A percentile compares a stretch with the other conserved stretches of the same genome.
Conservation (phyloP, 2,329 filamentous ascomycete species). For the Botrytis galanthina region DNA sequence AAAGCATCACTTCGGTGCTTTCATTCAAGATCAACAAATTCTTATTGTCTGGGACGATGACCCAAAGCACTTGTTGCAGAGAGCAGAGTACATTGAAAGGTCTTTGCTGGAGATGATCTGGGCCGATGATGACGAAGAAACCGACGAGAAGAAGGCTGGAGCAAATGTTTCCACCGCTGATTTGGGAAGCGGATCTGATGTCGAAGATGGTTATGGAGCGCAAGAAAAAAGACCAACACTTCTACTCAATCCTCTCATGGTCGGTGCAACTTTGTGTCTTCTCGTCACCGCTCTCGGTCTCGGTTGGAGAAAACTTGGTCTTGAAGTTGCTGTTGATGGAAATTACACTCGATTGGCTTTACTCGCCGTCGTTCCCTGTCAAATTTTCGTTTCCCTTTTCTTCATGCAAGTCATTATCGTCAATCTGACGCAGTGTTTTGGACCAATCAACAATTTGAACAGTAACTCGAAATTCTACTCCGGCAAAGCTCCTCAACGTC, state of each 20-base stretch:
- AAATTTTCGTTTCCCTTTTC: slow-evolving; percentile 52
- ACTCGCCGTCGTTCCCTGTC: slow-evolving; percentile 50
- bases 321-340: slow-evolving; percentile 53
- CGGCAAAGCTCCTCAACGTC: slow-evolving; percentile 40
- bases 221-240: slow-evolving; percentile 46
- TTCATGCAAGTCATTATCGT: slow-evolving; percentile 52
- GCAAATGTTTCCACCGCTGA: slow-evolving; percentile 34
- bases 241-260: slow-evolving; percentile 55
- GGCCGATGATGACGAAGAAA: slow-evolving; percentile 44
- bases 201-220: slow-evolving; percentile 1
- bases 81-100: slow-evolving; percentile 52
- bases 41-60: slow-evolving; percentile 65
- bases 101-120: slow-evolving; percentile 59
- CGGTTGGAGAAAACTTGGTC: slow-evolving; percentile 55
- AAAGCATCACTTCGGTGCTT: slow-evolving; percentile 65
- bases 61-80: slow-evolving; percentile 52
- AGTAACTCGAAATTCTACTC: slow-evolving; percentile 45
- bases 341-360: slow-evolving; percentile 52
- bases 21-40: slow-evolving; percentile 56
- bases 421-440: slow-evolving; percentile 51
- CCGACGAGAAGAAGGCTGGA: slow-evolving; percentile 30
- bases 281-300: slow-evolving; percentile 53
- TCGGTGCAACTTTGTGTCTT: slow-evolving; percentile 52
- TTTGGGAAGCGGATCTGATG: background rate
- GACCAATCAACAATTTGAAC: slow-evolving; percentile 47